A percentile compares a stretch with the other conserved stretches of the same genome.
Evolutionary conservation across 345 rosid species (phyloP).

Genomic region (Eucalyptus marginata): DNA sequence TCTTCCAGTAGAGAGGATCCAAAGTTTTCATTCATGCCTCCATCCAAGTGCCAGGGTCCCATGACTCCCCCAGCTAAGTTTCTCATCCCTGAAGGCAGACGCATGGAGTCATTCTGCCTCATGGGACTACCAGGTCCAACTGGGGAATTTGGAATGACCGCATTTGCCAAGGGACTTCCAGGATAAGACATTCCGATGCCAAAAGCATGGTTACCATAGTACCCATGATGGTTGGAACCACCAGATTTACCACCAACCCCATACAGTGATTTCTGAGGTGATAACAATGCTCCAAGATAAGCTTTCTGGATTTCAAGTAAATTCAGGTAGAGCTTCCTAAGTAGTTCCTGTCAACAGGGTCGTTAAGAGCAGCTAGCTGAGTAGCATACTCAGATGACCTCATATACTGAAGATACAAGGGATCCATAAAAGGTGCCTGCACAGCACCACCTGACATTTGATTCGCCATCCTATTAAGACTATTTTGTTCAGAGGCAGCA

Average conservation of each 20-base stretch:
- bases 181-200: conserved; percentile 53
- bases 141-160: conserved; percentile 41
- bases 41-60: conserved; percentile 55
- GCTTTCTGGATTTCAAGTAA: conserved; percentile 54
- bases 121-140: conserved; percentile 44
- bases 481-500: conserved; percentile 28
- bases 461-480: conserved; percentile 25
- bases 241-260: conserved; percentile 34
- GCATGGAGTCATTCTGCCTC: conserved; percentile 40
- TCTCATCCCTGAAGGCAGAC: conserved; percentile 35
- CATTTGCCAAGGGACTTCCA: conserved; percentile 53
- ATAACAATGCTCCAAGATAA: conserved; percentile 33
- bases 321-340: conserved; percentile 49
- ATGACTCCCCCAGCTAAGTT: conserved; percentile 37
- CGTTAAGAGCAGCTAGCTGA: conserved; percentile 36
- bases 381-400: conserved; percentile 42
- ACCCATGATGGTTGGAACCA: conserved; percentile 45
- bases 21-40: conserved; percentile 34
- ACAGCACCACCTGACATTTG: conserved; percentile 38
- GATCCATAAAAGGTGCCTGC: conserved; percentile 44
- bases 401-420: conserved; percentile 52
- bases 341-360: conserved; percentile 37
- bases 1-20: conserved; percentile 63
- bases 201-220: conserved; percentile 41
- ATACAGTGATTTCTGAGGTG: conserved; percentile 55